These are phyloP conservation scores for Galium porrigens DNA, from an alignment of 305 asterid species.

Conservation along the genomic window DNA sequence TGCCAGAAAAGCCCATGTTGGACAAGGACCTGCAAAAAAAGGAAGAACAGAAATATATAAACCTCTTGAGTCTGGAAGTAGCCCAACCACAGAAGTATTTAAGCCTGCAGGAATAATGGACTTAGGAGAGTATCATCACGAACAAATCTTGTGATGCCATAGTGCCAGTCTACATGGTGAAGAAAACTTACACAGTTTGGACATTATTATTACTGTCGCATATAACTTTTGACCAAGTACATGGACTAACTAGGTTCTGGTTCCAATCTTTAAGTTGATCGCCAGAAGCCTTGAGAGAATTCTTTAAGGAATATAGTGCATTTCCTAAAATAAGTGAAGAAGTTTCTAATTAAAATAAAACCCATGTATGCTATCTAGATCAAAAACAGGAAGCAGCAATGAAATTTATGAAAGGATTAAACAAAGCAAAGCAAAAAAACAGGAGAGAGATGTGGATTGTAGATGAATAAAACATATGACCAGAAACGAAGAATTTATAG, in stretches of 20 bases:
- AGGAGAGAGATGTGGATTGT: not conserved
- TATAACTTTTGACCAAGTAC: conserved; percentile 80
- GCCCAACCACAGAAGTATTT: not conserved
- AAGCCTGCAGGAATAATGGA: not conserved
- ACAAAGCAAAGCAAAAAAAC: not conserved
- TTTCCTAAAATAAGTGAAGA: conserved; percentile 40
- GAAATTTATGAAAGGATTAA: not conserved
- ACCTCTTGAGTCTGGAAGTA: not conserved
- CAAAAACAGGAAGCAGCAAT: not conserved
- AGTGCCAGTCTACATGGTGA: not conserved
- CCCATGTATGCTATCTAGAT: not conserved
- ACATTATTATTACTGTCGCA: conserved; percentile 50
- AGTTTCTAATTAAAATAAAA: not conserved
- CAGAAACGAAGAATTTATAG: not conserved
- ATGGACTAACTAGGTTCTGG: conserved; percentile 65
- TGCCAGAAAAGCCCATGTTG: conserved; percentile 77
- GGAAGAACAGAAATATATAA: not conserved
- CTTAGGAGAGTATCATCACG: not conserved
- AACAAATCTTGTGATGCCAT: not conserved
- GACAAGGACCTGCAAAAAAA: conserved; percentile 60
- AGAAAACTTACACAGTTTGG: conserved; percentile 53
- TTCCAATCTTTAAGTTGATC: conserved; percentile 71
- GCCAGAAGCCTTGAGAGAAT: conserved; percentile 51
- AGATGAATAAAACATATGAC: not conserved
- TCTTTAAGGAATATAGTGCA: conserved; percentile 51